Base-by-base conservation (phyloP, 192 early-diverging fungal genomes). In the Gamsiella multidivaricata region DNA sequence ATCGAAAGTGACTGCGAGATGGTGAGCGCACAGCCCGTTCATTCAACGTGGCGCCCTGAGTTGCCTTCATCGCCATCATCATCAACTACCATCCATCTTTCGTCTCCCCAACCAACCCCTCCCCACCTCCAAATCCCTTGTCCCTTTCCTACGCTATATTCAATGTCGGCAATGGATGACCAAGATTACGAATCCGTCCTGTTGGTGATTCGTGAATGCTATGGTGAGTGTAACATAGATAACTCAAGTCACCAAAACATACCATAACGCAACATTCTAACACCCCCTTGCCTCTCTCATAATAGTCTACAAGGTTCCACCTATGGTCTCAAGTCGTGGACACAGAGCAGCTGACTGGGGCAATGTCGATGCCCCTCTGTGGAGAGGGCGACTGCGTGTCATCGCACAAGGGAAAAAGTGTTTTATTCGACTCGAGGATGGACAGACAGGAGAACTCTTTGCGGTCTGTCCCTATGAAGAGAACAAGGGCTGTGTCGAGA, bases 321-420 rank as follows among this genome's bases (percentile, higher is more conserved):
- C 94, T 37, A 78, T 92, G 57, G 65, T 81, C 23, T 85, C 88
- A 28, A 87, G 89, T 32, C 65, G 60, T 12, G 33, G 68, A 2
- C 56, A 71, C 31, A 89, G 90, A 54, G 94, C 94, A 23, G 71
- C 83, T 6, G 93, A 96, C 70, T 95, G 94, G 94, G 91, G 84
- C 32, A 80, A 94, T 74, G 88, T 92, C 12, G 88, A 82, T 14
- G 84, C 89, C 25, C 89, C 88, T 62, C 65, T 95, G 28, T 96
- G 93, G 93, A 88, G 88, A 41, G 94, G 93, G 11, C 85, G 94
- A 18, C 72, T 96, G 29, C 68, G 93, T 31, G 84, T 96, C 41
- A 86, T 94, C 51, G 82, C 87, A 1, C 81, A 84, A 33, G 90
- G 91, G 3, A 84, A 89, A 26, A 83, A 89, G 11, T 91, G 89